These are phyloP conservation scores for Colletotrichum viniferum DNA, from an alignment of 2,329 filamentous ascomycete genomes.

Conservation along the genomic window DNA sequence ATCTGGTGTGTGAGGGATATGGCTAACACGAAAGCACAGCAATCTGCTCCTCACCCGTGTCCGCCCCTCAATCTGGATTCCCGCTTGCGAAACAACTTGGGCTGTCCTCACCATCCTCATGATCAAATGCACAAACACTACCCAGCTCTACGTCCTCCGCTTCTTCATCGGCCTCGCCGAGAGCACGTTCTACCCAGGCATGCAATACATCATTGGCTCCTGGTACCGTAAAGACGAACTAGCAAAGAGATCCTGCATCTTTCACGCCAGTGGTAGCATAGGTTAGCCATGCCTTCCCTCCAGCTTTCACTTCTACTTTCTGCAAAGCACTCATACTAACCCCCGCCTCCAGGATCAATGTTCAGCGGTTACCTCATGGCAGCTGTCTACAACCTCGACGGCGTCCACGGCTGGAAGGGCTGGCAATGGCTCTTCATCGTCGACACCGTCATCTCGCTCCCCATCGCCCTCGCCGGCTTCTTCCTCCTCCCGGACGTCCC, in stretches of 20 bases:
- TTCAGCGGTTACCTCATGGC: slow-evolving; percentile 39
- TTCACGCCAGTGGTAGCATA: slow-evolving; percentile 27
- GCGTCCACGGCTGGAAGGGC: slow-evolving; percentile 33
- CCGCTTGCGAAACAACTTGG: slow-evolving; percentile 33
- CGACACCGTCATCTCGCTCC: slow-evolving; percentile 34
- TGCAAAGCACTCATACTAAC: accelerated
- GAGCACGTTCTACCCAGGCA: slow-evolving; percentile 27
- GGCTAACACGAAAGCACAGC: slow-evolving; percentile 23
- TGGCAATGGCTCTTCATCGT: slow-evolving; percentile 46
- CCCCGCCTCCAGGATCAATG: slow-evolving; percentile 7
- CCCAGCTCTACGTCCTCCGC: slow-evolving; percentile 29
- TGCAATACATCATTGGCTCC: slow-evolving; percentile 29
- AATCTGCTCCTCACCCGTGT: slow-evolving; percentile 36
- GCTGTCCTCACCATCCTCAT: slow-evolving; percentile 36
- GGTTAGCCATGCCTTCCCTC: neutral
- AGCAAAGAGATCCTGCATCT: slow-evolving; percentile 31
- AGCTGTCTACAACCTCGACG: slow-evolving; percentile 38
- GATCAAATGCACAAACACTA: slow-evolving; percentile 39
- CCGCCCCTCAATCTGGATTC: slow-evolving; percentile 34
- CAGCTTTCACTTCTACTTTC: accelerated
- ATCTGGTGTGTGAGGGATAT: neutral
- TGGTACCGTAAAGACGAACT: slow-evolving; percentile 35
- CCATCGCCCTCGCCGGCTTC: slow-evolving; percentile 26
- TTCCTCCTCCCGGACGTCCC: slow-evolving; percentile 26
- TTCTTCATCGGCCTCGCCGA: slow-evolving; percentile 36